Conservation (phyloP, 495 filamentous ascomycete genomes). For the Podospora pseudoanserina region DNA sequence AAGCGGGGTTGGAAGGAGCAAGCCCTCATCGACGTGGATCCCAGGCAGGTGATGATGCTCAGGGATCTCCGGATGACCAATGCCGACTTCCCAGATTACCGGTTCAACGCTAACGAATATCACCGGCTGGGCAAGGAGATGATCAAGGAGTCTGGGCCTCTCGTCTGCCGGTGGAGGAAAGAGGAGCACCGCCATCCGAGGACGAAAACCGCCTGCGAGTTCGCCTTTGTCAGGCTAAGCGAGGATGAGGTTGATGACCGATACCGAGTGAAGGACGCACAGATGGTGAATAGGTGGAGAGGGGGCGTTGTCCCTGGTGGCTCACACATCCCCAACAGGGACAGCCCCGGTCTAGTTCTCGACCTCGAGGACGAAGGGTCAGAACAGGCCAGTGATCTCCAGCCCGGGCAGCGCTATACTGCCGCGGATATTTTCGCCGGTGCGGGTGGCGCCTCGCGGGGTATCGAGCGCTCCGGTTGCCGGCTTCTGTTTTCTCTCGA, state of each 20-base stretch:
- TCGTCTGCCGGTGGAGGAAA: constrained; percentile 42
- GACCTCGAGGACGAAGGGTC: constrained; percentile 11
- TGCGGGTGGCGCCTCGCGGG: constrained; percentile 69
- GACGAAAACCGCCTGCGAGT: constrained; percentile 32
- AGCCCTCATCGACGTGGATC: constrained; percentile 41
- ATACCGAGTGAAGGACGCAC: constrained; percentile 8
- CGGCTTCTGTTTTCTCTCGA: constrained; percentile 62
- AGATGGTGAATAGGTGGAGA: constrained; percentile 36
- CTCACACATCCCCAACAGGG: constrained; percentile 17
- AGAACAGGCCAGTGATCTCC: background rate
- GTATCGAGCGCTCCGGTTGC: constrained; percentile 61
- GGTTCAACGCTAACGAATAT: constrained; percentile 19
- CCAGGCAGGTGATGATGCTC: constrained; percentile 31
- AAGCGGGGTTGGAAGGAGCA: constrained; percentile 37
- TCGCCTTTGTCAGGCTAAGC: constrained; percentile 25
- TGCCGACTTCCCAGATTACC: constrained; percentile 39
- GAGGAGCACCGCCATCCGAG: constrained; percentile 23
- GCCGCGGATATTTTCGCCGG: constrained; percentile 75
- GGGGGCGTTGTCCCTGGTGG: constrained; percentile 39
- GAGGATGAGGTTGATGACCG: constrained; percentile 23
- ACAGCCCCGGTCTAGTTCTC: background rate
- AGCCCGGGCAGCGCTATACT: constrained; percentile 49
- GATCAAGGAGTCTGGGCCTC: constrained; percentile 27
- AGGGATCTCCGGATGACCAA: constrained; percentile 54
- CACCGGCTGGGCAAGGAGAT: constrained; percentile 13